Base-by-base conservation (phyloP, 306 rosid species). In the Mimosa bimucronata region DNA sequence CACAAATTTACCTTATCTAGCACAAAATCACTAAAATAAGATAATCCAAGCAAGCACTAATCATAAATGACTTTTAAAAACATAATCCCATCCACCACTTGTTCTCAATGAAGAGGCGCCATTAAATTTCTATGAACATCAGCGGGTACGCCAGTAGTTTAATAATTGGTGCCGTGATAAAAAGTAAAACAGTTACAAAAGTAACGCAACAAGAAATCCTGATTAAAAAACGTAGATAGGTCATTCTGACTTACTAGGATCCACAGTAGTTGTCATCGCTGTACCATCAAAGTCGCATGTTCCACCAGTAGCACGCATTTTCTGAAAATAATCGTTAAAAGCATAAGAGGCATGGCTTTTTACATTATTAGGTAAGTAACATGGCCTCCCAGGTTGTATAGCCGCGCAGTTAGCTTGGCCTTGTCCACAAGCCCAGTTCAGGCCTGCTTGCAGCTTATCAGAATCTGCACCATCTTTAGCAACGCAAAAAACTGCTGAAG, bases 381-480 rank as follows among this genome's bases (percentile, higher is more conserved):
- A 94, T 5, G 92, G 80, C 75, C 82, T 84, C 48, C 94, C 98
- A 9, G 71, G 40, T 84, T 95, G 98, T 84, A 95, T 85, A 18
- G 98, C 93, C 4, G 77, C 75, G 66, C 98, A 92, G 70, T 89
- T 88, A 16, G 95, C 98, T 62, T 86, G 90, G 61, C 97, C 97
- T 83, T 86, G 95, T 45, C 98, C 98, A 72, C 98, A 92, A 23
- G 97, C 98, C 98, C 98, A 95, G 76, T 77, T 90, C 78, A 95
- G 46, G 53, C 92, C 98, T 38, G 83, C 94, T 85, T 88, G 85
- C 76, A 95, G 84, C 86, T 92, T 90, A 45, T 92, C 98, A 65
- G 88, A 75, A 76, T 89, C 94, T 1, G 87, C 90, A 42, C 86
- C 92, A 62, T 87, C 86, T 85, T 90, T 92, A 3, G 89, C 94